Conservation (phyloP, 1,284 basidiomycete species). For the Rhodotorula mucilaginosa region DNA sequence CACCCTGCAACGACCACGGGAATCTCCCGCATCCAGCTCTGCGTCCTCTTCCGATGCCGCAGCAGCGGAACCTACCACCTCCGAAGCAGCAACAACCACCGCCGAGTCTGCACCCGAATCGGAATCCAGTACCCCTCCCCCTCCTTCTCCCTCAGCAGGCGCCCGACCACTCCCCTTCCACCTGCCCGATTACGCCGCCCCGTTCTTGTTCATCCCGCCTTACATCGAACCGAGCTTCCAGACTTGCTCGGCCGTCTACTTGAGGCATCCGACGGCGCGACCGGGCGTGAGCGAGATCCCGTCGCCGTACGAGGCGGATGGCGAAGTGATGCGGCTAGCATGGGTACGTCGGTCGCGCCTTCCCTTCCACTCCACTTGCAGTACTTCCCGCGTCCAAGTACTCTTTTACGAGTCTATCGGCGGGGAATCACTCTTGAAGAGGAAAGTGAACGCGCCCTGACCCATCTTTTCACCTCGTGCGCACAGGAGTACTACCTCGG, state of each 20-base stretch:
- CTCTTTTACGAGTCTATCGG: no score
- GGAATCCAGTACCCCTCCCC: slow-evolving; percentile 29
- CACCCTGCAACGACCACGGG: slow-evolving; percentile 24
- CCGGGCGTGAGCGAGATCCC: slow-evolving; percentile 90
- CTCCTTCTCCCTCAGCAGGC: slow-evolving; percentile 17
- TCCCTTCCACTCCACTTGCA: background rate
- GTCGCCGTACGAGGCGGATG: slow-evolving; percentile 88
- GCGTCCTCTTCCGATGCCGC: slow-evolving; percentile 22
- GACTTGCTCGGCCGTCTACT: slow-evolving; percentile 89
- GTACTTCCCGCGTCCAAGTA: no score
- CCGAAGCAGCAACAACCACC: slow-evolving; percentile 14
- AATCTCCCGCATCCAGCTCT: slow-evolving; percentile 5
- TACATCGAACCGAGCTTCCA: slow-evolving; percentile 88
- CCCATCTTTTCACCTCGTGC: background rate
- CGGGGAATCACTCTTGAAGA: no score
- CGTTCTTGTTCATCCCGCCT: slow-evolving; percentile 91
- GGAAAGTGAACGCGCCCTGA: background rate
- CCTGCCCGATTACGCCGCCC: slow-evolving; percentile 81
- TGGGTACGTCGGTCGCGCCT: slow-evolving; percentile 59
- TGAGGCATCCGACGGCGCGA: slow-evolving; percentile 91
- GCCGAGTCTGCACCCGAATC: slow-evolving; percentile 19
- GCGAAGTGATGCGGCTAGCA: slow-evolving; percentile 72
- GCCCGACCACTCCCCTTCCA: slow-evolving; percentile 57
- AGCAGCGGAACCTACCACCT: slow-evolving; percentile 17
- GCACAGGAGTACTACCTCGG: slow-evolving; percentile 35